Evolutionary conservation across 2,329 filamentous ascomycete genomes (phyloP).

Genomic region (Boeremia lycopersici): DNA sequence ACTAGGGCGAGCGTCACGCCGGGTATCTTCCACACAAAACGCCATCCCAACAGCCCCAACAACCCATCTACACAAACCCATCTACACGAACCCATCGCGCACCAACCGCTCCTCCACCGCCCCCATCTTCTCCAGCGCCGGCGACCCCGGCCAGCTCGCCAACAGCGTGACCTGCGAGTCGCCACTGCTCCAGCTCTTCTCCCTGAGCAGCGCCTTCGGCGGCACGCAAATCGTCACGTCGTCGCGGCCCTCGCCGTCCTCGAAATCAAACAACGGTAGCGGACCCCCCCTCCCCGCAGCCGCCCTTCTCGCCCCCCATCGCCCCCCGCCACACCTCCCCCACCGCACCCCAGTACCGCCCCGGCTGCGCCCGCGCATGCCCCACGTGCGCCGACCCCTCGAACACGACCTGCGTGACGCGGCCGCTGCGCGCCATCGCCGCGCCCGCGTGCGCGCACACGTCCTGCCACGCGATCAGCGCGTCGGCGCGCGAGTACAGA

Average conservation of each 20-base stretch:
- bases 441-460: slow-evolving; percentile 58
- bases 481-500: slow-evolving; percentile 62
- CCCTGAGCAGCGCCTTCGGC: neutral
- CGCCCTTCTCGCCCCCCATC: neutral
- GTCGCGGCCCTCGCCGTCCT: neutral
- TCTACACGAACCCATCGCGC: neutral
- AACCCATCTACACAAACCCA: no score
- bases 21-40: no score
- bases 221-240: neutral
- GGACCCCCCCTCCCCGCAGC: no score
- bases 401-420: slow-evolving; percentile 58
- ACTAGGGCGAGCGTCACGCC: no score
- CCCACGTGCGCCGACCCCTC: slow-evolving; percentile 63
- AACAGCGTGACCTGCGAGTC: slow-evolving; percentile 4
- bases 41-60: no score
- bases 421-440: slow-evolving; percentile 54
- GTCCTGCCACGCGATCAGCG: slow-evolving; percentile 60
- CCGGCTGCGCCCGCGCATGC: slow-evolving; percentile 61
- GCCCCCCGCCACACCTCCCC: slow-evolving; percentile 22
- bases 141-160: neutral
- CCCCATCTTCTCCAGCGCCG: slow-evolving; percentile 1
- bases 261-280: slow-evolving; percentile 8
- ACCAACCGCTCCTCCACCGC: slow-evolving; percentile 6
- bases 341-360: slow-evolving; percentile 60
- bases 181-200: slow-evolving; percentile 6